Evolutionary conservation across 192 early-diverging fungal genomes (phyloP), one percentile per base, ranked within the genome.

Genomic region (Backusella westeae): DNA sequence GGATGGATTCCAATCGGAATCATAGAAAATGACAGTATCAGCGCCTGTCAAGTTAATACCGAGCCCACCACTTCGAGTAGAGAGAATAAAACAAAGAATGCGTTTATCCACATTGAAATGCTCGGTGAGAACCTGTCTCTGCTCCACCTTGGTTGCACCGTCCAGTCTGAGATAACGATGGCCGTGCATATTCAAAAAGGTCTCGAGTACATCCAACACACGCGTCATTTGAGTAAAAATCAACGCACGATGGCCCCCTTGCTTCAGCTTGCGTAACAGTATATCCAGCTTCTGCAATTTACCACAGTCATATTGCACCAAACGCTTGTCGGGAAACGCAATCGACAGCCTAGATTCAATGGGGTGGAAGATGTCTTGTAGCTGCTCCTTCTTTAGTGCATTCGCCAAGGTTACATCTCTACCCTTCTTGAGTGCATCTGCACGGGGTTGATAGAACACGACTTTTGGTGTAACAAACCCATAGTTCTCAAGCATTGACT

Each of bases 221-320:
- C 88, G 86, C 38, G 90, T 91, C 90, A 91, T 91, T 73, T 91
- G 90, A 9, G 88, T 91, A 34, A 91, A 91, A 63, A 91, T 91
- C 34, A 91, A 70, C 1, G 85, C 88, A 7, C 89, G 88, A 52
- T 91, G 90, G 19, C 88, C 88, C 39, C 84, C 89, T n/a, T 85
- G 82, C 36, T 86, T 86, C 21, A 91, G 75, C 17, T 84, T 84
- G 12, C 86, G 85, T 19, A 91, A 63, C 19, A 91, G 80, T 66
- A 44, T 79, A 73, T 86, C 87, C 29, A 92, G 73, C 73, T 87
- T 90, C 69, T 92, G 89, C 15, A 92, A 80, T 75, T 92, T 92
- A 21, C 94, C 93, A 75, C 94, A 96, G 82, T 96, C 94, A 81
- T 91, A 96, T 76, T 95, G 94, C 41, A 96, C 72, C 32, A 96